Conservation (phyloP, 805 yeast species). For the Candida pini region DNA sequence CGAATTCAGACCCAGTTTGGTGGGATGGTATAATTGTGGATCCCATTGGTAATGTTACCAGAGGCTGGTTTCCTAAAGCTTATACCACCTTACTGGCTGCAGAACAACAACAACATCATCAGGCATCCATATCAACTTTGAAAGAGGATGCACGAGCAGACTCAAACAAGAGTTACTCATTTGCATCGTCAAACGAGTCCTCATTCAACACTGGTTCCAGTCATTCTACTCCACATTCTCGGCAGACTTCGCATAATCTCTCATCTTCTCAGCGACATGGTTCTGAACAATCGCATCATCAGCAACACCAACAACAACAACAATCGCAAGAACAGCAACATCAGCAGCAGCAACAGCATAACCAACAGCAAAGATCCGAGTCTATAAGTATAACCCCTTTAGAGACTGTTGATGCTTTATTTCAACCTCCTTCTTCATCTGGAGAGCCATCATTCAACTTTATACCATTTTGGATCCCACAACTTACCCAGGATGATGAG, state of each 20-base stretch:
- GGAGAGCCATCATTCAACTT: slow-evolving; percentile 24
- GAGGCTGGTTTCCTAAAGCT: slow-evolving; percentile 86
- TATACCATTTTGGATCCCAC: slow-evolving; percentile 56
- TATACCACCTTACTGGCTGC: slow-evolving; percentile 39
- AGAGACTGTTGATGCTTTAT: slow-evolving; percentile 24
- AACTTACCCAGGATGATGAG: slow-evolving; percentile 48
- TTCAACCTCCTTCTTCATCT: slow-evolving; percentile 16
- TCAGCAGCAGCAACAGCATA: slow-evolving; percentile 7
- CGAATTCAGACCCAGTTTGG: slow-evolving; percentile 67
- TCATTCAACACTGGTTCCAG: slow-evolving; percentile 3
- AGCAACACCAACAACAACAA: slow-evolving; percentile 4
- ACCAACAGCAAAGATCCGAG: slow-evolving; percentile 3
- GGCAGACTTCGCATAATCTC: slow-evolving; percentile 2
- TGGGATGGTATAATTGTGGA: slow-evolving; percentile 70
- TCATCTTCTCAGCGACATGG: neutral
- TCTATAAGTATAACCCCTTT: slow-evolving; percentile 18
- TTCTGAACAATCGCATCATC: neutral
- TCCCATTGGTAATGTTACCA: slow-evolving; percentile 35
- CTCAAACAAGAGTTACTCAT: slow-evolving; percentile 5
- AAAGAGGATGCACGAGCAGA: neutral
- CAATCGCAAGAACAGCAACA: slow-evolving; percentile 4
- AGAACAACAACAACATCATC: slow-evolving; percentile 9
- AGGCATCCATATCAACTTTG: slow-evolving; percentile 11
- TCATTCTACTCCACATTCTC: slow-evolving; percentile 3
- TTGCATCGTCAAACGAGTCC: slow-evolving; percentile 10